Evolutionary conservation across 2,329 filamentous ascomycete species (phyloP), one percentile per base, ranked within the genome.

Genomic region (Fusarium illudens): DNA sequence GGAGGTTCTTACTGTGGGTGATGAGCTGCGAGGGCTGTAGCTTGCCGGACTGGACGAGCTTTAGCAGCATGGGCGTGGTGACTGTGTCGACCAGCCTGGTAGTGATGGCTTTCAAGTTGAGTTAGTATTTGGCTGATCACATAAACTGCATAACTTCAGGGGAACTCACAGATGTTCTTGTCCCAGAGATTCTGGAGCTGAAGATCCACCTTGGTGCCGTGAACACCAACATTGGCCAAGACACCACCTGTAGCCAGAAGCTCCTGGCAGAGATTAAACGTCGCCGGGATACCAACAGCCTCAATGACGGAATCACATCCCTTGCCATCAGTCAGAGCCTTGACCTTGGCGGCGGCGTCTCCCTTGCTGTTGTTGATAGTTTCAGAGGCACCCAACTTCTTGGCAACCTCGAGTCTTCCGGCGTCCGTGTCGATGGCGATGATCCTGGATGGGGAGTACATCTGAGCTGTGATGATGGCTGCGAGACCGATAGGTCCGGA

Each of bases 291-390:
- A 1, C 86, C 86, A 2, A 88, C 87, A 0, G 84, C 85, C 72
- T 88, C 86, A 51, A 88, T 86, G 1, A 89, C 86, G 0, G 84
- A 79, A 60, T 89, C 86, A 65, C 84, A 87, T 0, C 86, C 86
- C 54, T 82, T 78, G 2, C 81, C 82, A n/a, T 81, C 81, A 0
- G 84, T 86, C 53, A 86, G 64, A 0, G 73, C 74, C 67, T 78
- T 78, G 3, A 86, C 77, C 4, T 71, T 66, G 10, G 80, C 76
- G 5, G 79, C 75, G 0, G 79, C 76, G n/a, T 80, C 76, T 0
- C 71, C 69, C 6, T 77, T 62, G 3, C 67, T 70, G 17, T 81
- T 79, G 65, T 84, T 78, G 19, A 86, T 75, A 0, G 78, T 79
- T 22, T 81, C 76, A 53, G 81, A 77, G 0, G 86, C 86, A 0